Conservation (phyloP, 257 asterid species). For the Linaria vulgaris region DNA sequence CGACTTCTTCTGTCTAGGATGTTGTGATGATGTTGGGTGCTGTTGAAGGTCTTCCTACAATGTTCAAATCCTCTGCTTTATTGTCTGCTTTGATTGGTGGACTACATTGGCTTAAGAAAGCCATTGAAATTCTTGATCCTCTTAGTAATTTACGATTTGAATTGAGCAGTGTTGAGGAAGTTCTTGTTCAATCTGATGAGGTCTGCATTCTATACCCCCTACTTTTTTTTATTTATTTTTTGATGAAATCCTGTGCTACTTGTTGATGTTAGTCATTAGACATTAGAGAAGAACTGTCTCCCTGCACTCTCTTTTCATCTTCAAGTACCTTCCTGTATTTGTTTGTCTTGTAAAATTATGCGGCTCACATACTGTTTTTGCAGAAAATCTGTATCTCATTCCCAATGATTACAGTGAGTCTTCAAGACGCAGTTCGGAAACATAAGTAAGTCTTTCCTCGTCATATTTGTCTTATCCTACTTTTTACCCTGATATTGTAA, state of each 20-base stretch:
- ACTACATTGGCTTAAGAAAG: conserved; percentile 63
- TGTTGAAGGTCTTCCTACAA: conserved; percentile 47
- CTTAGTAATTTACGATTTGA: conserved; percentile 38
- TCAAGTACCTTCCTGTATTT: conserved; percentile 7
- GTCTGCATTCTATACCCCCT: conserved; percentile 43
- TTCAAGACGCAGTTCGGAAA: conserved; percentile 57
- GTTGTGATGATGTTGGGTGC: conserved; percentile 60
- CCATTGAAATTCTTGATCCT: conserved; percentile 62
- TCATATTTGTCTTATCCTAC: conserved; percentile 3
- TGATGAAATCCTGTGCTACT: no score
- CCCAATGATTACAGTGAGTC: conserved; percentile 47
- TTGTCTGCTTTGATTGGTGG: conserved; percentile 52
- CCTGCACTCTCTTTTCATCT: conserved; percentile 7
- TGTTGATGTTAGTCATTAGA: conserved; percentile 25
- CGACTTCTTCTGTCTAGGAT: conserved; percentile 48
- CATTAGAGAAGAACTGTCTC: conserved; percentile 15
- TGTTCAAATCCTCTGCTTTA: conserved; percentile 48
- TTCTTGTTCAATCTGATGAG: conserved; percentile 61
- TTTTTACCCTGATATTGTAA: background rate
- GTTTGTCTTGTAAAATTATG: background rate
- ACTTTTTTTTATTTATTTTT: no score
- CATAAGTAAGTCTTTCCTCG: conserved; percentile 60
- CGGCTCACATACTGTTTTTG: conserved; percentile 32
- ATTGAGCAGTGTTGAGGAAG: conserved; percentile 55
- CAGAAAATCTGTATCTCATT: conserved; percentile 57